Base-by-base conservation (phyloP, 352 stramenopile species). In the Phytophthora citrophthora region DNA sequence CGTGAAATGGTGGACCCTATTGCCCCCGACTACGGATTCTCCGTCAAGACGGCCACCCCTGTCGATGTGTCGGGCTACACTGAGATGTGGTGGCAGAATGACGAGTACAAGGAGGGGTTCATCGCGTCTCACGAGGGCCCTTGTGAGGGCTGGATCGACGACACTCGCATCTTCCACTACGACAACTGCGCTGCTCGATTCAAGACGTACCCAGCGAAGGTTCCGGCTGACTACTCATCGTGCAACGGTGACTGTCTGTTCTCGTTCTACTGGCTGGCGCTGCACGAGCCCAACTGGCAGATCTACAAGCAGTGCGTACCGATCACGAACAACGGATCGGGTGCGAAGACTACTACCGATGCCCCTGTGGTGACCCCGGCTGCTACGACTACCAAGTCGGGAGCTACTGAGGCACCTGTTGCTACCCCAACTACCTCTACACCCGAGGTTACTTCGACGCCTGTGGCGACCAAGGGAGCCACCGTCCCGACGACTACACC, bases 101-200 rank as follows among this genome's bases (percentile, higher is more conserved):
- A 79, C 41, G 31, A 82, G 54, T 71, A 71, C 55, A 59, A 70
- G 31, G 40, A 68, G 15, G 70, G 73, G 1, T 77, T 82, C 58
- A 70, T 75, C 58, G 43, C 54, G 5, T 73, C 72, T 6, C 75
- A 81, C 54, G 18, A 27, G 4, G 72, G 72, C 23, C 72, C 72
- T 36, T 80, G 72, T 38, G 60, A 68, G 34, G 60, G 34, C 5
- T 68, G 60, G 60, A 63, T 68, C n/a, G 60, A 68, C 23, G 57
- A 73, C 31, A 67, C 29, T 20, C 45, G 16, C 7, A 46, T 75
- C 27, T 69, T 71, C 40, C 40, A 70, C 46, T 26, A 76, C 27
- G 54, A 67, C 45, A 44, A 82, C 59, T 84, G 76, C 15, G 50
- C 49, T 10, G 55, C 51, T 2, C 23, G 63, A 36, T 85, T 68